phyloP scores from a whole-genome alignment of 805 yeast genomes.

The Lipomyces sp. region DNA sequence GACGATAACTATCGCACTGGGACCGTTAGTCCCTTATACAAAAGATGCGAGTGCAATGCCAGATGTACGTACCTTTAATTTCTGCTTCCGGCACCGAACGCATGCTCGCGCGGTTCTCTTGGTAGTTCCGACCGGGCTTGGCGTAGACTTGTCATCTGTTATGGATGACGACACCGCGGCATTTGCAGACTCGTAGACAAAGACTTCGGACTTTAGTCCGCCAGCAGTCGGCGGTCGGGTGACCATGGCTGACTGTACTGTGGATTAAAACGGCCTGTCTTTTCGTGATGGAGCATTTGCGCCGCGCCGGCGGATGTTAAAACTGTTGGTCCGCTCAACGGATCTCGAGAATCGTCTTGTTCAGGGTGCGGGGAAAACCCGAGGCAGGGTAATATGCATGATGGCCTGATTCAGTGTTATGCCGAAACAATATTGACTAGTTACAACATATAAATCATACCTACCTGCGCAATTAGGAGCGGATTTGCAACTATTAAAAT shows the following conservation, averaged over 20 bases:
- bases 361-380: too few species aligned
- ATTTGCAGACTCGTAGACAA: conserved; percentile 28
- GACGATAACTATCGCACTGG: conserved; percentile 36
- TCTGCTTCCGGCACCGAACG: conserved; percentile 35
- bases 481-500: too few species aligned
- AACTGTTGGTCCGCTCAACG: too few species aligned
- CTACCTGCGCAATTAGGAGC: too few species aligned
- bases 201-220: conserved; percentile 19
- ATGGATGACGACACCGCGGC: conserved; percentile 9
- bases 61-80: conserved; percentile 26
- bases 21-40: neutral
- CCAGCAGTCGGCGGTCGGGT: conserved; percentile 6
- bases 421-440: too few species aligned
- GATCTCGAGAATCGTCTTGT: too few species aligned
- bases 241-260: conserved; percentile 13
- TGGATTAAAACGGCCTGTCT: neutral
- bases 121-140: conserved; percentile 7
- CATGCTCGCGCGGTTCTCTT: conserved; percentile 36
- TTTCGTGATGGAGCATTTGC: too few species aligned
- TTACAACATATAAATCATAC: too few species aligned
- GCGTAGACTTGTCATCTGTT: neutral
- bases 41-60: neutral
- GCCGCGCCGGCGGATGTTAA: too few species aligned
- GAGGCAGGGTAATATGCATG: too few species aligned
- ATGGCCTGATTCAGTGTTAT: too few species aligned